Base-by-base conservation (phyloP, 2,329 filamentous ascomycete genomes). In the Colletotrichum caudatum region DNA sequence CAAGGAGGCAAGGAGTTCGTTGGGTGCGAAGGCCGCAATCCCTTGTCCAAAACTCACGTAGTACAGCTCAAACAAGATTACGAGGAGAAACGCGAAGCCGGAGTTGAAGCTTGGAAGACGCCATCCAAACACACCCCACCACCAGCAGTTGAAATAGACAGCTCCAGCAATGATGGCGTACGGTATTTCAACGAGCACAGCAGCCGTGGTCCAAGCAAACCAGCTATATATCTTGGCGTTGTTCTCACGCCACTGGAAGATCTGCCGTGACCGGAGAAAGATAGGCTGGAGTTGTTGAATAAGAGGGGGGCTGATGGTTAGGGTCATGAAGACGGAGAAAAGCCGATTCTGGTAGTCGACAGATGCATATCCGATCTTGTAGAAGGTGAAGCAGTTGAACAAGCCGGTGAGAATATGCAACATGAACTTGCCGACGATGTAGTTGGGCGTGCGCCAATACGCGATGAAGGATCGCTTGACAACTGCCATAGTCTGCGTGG, bases 191-290 rank as follows among this genome's bases (percentile, higher is more conserved):
- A 88, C 90, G 0, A 93, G 75, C 6, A 94, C 86, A 1, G 88
- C 86, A 0, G 88, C 91, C 2, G 89, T 90, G 0, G 89, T 87
- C 80, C 92, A 93, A 0, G 92, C 91, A 18, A 88, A 81, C 92
- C 93, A 94, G 1, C 89, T 91, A 81, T 95, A 96, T 35, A 94
- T 94, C 79, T 94, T 94, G 20, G 91, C 89, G n/a, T 89, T 93
- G 60, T 90, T 87, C 79, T 96, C 93, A 6, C 93, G 87, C 1
- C 87, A 89, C 78, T 92, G 83, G 81, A 93, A 96, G 35, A 95
- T 85, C 41, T 88, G 84, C 5, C 92, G 86, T 56, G 89, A 88
- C 70, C 88, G 83, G 63, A 94, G 82, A 78, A 92, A 94, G 6
- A 89, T 88, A 0, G 93, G 93, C 76, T 95, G 92, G 0, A 95